Conservation (phyloP, 2,329 filamentous ascomycete species). For the Ascochyta viciae-villosae region DNA sequence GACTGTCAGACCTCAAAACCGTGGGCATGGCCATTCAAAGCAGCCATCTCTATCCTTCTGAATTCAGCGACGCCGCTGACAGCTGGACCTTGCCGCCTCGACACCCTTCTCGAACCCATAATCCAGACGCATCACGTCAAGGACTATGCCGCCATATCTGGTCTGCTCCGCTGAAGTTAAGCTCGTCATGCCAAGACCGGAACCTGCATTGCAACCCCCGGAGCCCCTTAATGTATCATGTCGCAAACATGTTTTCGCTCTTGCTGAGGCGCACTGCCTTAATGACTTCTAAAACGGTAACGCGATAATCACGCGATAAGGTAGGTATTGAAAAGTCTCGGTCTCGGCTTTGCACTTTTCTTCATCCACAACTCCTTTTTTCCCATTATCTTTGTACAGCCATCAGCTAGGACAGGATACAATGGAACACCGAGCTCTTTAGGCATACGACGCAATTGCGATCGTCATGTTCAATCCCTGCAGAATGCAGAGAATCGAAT, state of each 20-base stretch:
- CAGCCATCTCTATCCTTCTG: not conserved
- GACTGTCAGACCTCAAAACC: not conserved
- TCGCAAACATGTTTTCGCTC: constrained; percentile 1
- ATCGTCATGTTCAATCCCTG: too few species aligned
- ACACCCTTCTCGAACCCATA: not conserved
- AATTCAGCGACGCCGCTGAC: not conserved
- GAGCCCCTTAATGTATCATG: constrained; percentile 10
- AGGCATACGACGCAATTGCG: too few species aligned
- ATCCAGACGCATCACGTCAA: constrained; percentile 5
- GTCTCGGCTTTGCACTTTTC: constrained; percentile 2
- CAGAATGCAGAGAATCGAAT: too few species aligned
- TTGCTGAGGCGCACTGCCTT: not conserved
- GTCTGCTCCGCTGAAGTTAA: constrained; percentile 1
- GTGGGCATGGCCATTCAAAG: not conserved
- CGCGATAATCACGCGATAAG: not conserved
- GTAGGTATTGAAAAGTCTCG: not conserved
- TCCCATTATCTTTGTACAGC: too few species aligned
- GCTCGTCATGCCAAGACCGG: constrained; percentile 6
- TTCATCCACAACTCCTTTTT: too few species aligned
- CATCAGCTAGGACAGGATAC: too few species aligned
- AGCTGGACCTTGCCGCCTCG: not conserved
- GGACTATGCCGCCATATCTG: not conserved
- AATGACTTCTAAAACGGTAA: not conserved
- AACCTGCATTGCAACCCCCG: not conserved
- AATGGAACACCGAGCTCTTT: too few species aligned